These are phyloP conservation scores for Odontarrhena argentea DNA, from an alignment of 345 rosid genomes.

Conservation along the genomic window DNA sequence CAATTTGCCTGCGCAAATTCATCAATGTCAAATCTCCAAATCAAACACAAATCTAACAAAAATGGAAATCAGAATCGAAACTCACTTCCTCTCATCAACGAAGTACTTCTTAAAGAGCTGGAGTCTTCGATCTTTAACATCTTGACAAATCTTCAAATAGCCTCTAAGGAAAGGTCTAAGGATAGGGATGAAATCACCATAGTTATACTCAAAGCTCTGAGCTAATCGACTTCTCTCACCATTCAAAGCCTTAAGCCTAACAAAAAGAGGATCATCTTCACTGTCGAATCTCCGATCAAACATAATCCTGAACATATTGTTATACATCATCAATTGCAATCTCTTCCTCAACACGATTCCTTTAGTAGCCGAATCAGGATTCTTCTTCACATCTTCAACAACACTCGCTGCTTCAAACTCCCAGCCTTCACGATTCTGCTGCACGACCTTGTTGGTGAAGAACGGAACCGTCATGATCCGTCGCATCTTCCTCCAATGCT, in stretches of 20 bases:
- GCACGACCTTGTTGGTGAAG: constrained; percentile 91
- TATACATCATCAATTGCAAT: constrained; percentile 95
- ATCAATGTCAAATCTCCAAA: constrained; percentile 11
- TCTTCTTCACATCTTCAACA: constrained; percentile 76
- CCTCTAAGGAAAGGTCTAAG: constrained; percentile 92
- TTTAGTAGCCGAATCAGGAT: constrained; percentile 64
- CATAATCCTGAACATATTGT: constrained; percentile 94
- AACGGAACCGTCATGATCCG: constrained; percentile 99
- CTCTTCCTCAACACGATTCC: constrained; percentile 77
- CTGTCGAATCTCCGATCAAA: constrained; percentile 91
- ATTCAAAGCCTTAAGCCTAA: constrained; percentile 76
- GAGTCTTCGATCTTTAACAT: constrained; percentile 77
- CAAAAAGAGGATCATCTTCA: constrained; percentile 82
- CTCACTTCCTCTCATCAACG: constrained; percentile 91
- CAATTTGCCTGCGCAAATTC: constrained; percentile 58
- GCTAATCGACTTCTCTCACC: constrained; percentile 92
- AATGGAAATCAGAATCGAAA: not conserved
- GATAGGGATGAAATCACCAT: constrained; percentile 95
- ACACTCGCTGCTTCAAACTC: constrained; percentile 73
- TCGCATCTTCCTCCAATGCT: constrained; percentile 98
- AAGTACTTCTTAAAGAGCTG: constrained; percentile 91
- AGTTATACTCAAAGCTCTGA: constrained; percentile 96
- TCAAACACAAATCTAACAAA: not conserved
- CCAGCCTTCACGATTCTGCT: constrained; percentile 72
- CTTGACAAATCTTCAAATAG: constrained; percentile 85